These are phyloP conservation scores for Elymus sibiricus DNA, from an alignment of 176 grass and related monocot species.

Conservation along the genomic window DNA sequence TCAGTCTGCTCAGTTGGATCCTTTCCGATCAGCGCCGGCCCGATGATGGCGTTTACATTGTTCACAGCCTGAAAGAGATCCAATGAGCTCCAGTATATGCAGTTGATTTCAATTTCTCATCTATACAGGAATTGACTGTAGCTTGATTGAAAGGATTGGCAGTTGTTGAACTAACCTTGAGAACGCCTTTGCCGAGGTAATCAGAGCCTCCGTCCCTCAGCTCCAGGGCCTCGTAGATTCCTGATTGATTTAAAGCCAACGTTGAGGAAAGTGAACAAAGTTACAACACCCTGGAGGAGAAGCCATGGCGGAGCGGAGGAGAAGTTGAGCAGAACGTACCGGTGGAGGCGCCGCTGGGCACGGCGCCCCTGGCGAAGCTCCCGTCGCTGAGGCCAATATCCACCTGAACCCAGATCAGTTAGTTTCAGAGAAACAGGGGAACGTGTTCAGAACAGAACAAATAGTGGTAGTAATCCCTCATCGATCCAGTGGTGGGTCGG, in stretches of 20 bases:
- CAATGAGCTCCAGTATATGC: not conserved
- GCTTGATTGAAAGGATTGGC: no score
- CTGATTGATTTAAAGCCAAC: slow-evolving; percentile 6
- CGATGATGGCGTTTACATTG: slow-evolving; percentile 83
- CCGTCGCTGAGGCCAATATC: slow-evolving; percentile 64
- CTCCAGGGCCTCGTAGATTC: slow-evolving; percentile 86
- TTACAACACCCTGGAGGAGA: not conserved
- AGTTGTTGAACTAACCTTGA: slow-evolving; percentile 36
- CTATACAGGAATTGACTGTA: no score
- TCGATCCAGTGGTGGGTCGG: no score
- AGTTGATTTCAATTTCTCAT: not conserved
- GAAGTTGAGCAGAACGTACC: slow-evolving; percentile 55
- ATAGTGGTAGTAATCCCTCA: not conserved
- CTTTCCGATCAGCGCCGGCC: slow-evolving; percentile 77
- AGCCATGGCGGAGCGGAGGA: no score
- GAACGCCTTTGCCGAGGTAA: slow-evolving; percentile 93
- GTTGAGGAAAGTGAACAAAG: no score
- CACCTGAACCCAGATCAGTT: slow-evolving; percentile 24
- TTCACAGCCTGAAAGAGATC: slow-evolving; percentile 64
- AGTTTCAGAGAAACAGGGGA: not conserved
- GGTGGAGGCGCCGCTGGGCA: slow-evolving; percentile 91
- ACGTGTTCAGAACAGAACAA: not conserved
- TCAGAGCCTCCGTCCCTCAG: slow-evolving; percentile 95
- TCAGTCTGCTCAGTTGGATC: slow-evolving; percentile 68
- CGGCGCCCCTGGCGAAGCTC: slow-evolving; percentile 65